Evolutionary conservation across 208 protist species (phyloP).

Genomic region (Lotmaria passim): DNA sequence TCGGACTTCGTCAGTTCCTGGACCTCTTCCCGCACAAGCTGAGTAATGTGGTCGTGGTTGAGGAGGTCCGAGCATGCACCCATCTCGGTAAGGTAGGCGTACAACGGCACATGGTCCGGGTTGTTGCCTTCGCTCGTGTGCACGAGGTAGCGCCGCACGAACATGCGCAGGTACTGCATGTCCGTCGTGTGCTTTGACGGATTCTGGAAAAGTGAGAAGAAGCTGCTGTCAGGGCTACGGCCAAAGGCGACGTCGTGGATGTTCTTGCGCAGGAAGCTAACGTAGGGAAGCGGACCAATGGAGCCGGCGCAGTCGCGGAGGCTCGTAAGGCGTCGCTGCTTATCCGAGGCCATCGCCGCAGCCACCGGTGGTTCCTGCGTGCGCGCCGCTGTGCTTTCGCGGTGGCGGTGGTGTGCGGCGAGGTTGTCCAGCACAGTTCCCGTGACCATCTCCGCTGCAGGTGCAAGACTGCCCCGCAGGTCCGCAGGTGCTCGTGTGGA

Average conservation of each 20-base stretch:
- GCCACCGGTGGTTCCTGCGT: neutral
- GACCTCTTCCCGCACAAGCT: conserved; percentile 62
- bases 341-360: neutral
- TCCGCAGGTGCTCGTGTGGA: neutral
- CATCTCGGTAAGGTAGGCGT: conserved; percentile 49
- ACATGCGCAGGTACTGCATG: conserved; percentile 84
- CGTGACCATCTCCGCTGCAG: neutral
- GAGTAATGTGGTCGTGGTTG: conserved; percentile 47
- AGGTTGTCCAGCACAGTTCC: neutral
- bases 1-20: conserved; percentile 50
- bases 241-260: conserved; percentile 73
- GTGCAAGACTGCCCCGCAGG: neutral
- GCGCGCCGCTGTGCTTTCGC: neutral
- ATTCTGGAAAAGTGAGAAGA: conserved; percentile 67
- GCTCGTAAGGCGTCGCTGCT: neutral
- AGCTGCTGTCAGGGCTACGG: conserved; percentile 42
- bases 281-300: conserved; percentile 67
- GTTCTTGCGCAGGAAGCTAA: conserved; percentile 61
- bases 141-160: conserved; percentile 78
- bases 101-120: conserved; percentile 51
- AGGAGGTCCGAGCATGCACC: conserved; percentile 44
- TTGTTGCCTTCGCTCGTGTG: conserved; percentile 75
- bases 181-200: conserved; percentile 50
- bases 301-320: conserved; percentile 7
- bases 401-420: neutral